A percentile compares a stretch with the other conserved stretches of the same genome.
Evolutionary conservation across 352 stramenopile species (phyloP).

Genomic region (Phytopythium chamaehyphon): DNA sequence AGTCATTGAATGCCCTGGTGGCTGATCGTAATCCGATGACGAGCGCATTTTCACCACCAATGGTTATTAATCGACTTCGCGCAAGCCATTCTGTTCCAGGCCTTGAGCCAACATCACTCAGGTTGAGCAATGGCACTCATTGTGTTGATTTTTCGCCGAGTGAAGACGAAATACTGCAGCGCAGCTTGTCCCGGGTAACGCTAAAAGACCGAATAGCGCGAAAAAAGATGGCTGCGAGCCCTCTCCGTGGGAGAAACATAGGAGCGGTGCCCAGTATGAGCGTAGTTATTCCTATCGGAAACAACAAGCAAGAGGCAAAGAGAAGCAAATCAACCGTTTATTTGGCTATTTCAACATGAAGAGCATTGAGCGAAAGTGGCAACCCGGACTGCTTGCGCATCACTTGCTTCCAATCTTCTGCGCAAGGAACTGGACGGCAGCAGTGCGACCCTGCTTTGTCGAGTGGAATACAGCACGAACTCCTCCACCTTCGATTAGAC

Average conservation of each 20-base stretch:
- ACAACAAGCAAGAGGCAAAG: slow-evolving; percentile 7
- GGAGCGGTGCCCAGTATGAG: background rate
- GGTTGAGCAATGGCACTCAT: background rate
- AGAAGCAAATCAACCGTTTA: slow-evolving; percentile 30
- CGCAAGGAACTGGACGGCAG: slow-evolving; percentile 47
- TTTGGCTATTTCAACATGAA: slow-evolving; percentile 62
- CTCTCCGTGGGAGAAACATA: background rate
- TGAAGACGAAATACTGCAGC: slow-evolving; percentile 48
- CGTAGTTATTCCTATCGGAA: background rate
- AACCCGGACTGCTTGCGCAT: background rate
- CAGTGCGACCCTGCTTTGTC: slow-evolving; percentile 49
- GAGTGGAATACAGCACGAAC: slow-evolving; percentile 45
- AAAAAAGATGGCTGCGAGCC: slow-evolving; percentile 20
- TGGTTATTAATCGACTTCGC: slow-evolving; percentile 4
- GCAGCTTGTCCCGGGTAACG: slow-evolving; percentile 56
- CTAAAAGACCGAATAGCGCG: slow-evolving; percentile 44
- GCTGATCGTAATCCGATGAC: slow-evolving; percentile 33
- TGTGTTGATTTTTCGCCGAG: slow-evolving; percentile 9
- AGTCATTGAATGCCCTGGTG: slow-evolving; percentile 36
- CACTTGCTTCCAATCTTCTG: slow-evolving; percentile 19
- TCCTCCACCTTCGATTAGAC: slow-evolving; percentile 38
- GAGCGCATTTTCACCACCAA: slow-evolving; percentile 52
- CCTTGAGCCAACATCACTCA: background rate
- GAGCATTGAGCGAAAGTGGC: background rate
- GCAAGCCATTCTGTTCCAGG: background rate